phyloP scores from a whole-genome alignment of 2,329 filamentous ascomycete species.

The Colletotrichum higginsianum region DNA sequence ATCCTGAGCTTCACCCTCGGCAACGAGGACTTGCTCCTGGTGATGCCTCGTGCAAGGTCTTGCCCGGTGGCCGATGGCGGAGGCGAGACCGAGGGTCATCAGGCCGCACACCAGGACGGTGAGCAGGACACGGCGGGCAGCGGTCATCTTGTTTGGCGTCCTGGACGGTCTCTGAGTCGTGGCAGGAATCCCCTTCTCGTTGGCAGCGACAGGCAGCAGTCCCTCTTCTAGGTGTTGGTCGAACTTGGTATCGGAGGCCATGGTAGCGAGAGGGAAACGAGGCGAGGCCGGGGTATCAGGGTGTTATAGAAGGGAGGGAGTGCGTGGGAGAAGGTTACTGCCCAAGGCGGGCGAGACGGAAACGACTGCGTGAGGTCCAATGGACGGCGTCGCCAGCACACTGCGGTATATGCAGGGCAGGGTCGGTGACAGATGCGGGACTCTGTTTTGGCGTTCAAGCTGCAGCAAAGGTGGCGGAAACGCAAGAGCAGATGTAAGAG shows the following conservation, averaged over 20 bases:
- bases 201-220: conserved; percentile 41
- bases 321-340: conserved; percentile 44
- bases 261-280: conserved; percentile 25
- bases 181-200: conserved; percentile 41
- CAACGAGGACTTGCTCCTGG: conserved; percentile 21
- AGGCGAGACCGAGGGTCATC: conserved; percentile 46
- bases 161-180: conserved; percentile 20
- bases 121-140: conserved; percentile 43
- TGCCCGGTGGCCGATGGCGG: conserved; percentile 35
- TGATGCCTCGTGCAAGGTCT: conserved; percentile 36
- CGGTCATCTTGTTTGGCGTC: conserved; percentile 43
- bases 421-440: conserved; percentile 32
- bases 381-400: background rate
- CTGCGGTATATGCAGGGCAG: conserved; percentile 26
- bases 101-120: conserved; percentile 45
- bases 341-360: conserved; percentile 35
- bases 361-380: conserved; percentile 27
- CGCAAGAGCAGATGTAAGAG: conserved; percentile 31
- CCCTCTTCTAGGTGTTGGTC: conserved; percentile 43
- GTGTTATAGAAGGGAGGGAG: conserved; percentile 50
- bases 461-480: conserved; percentile 37
- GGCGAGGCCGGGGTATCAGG: conserved; percentile 17
- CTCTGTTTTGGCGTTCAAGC: conserved; percentile 36
- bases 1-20: conserved; percentile 19
- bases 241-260: conserved; percentile 41